These are phyloP conservation scores for Meyerozyma elateridarum DNA, from an alignment of 1,139 yeast genomes.

Conservation along the genomic window DNA sequence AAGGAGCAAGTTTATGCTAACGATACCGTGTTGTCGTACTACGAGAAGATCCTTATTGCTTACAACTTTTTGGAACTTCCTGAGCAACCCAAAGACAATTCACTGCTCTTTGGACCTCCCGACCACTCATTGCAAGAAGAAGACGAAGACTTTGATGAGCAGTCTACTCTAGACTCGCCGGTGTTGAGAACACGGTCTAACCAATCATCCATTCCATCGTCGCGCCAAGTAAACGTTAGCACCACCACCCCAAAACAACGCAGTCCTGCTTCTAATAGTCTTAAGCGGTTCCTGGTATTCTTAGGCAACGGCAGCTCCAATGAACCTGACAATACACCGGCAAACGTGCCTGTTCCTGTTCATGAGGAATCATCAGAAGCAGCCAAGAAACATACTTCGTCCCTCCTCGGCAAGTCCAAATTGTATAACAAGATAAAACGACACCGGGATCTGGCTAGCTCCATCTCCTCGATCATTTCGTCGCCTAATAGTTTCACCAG, in stretches of 20 bases:
- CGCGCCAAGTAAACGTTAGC: neutral
- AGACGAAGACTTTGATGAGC: conserved; percentile 12
- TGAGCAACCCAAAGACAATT: conserved; percentile 3
- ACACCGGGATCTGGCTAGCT: conserved; percentile 35
- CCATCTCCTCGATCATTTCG: conserved; percentile 25
- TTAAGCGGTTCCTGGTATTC: conserved; percentile 24
- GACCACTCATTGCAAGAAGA: conserved; percentile 15
- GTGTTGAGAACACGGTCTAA: conserved; percentile 12
- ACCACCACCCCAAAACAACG: conserved; percentile 11
- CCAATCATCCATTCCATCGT: conserved; percentile 10
- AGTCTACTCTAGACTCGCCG: conserved; percentile 10
- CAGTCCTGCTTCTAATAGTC: conserved; percentile 5
- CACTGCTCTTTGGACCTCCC: neutral
- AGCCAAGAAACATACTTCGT: conserved; percentile 1
- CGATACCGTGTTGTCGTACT: conserved; percentile 28
- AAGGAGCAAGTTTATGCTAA: conserved; percentile 17
- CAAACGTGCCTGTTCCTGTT: too few species aligned
- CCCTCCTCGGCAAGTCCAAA: conserved; percentile 30
- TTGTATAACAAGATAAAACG: conserved; percentile 36
- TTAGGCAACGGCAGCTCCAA: conserved; percentile 14
- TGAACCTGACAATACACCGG: conserved; percentile 1
- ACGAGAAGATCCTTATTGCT: conserved; percentile 33
- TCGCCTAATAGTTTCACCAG: conserved; percentile 15
- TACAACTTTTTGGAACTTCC: conserved; percentile 33
- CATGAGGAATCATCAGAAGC: too few species aligned